A percentile compares a stretch with the other conserved stretches of the same genome.
Evolutionary conservation across 2,329 filamentous ascomycete genomes (phyloP).

Genomic region (Aspergillus sp.): DNA sequence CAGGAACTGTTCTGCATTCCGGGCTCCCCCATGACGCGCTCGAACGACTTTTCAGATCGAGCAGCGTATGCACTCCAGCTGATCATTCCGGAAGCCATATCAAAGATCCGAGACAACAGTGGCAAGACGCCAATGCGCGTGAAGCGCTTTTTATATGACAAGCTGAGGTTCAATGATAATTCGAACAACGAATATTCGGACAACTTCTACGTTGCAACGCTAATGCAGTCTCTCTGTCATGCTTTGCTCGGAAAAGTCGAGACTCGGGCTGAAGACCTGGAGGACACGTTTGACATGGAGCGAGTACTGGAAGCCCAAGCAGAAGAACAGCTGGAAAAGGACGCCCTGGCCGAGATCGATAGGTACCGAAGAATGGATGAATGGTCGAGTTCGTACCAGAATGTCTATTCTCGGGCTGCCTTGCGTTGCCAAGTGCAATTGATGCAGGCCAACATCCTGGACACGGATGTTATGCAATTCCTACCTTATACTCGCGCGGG

Average conservation of each 20-base stretch:
- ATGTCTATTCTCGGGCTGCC: slow-evolving; percentile 61
- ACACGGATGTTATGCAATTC: slow-evolving; percentile 56
- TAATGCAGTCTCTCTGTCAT: slow-evolving; percentile 66
- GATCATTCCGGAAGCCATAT: slow-evolving; percentile 77
- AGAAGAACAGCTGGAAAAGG: slow-evolving; percentile 55
- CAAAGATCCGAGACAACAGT: slow-evolving; percentile 70
- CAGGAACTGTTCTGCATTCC: slow-evolving; percentile 84
- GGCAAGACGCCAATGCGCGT: slow-evolving; percentile 77
- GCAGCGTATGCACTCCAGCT: slow-evolving; percentile 81
- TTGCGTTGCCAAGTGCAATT: slow-evolving; percentile 59
- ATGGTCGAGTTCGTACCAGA: slow-evolving; percentile 66
- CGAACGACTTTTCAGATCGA: slow-evolving; percentile 90
- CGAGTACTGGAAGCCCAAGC: slow-evolving; percentile 50
- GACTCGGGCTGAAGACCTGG: slow-evolving; percentile 39
- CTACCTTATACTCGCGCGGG: slow-evolving; percentile 60
- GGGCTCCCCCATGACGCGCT: slow-evolving; percentile 72
- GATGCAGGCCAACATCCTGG: slow-evolving; percentile 53
- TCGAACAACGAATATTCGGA: slow-evolving; percentile 85
- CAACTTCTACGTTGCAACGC: slow-evolving; percentile 78
- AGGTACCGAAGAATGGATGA: slow-evolving; percentile 65
- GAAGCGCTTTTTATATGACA: slow-evolving; percentile 81
- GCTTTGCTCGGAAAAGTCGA: slow-evolving; percentile 50
- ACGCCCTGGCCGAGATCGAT: slow-evolving; percentile 61
- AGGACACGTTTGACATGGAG: slow-evolving; percentile 44
- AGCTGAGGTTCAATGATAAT: slow-evolving; percentile 93